Conservation (phyloP, 306 rosid genomes). For the Gynostemma pentaphyllum region DNA sequence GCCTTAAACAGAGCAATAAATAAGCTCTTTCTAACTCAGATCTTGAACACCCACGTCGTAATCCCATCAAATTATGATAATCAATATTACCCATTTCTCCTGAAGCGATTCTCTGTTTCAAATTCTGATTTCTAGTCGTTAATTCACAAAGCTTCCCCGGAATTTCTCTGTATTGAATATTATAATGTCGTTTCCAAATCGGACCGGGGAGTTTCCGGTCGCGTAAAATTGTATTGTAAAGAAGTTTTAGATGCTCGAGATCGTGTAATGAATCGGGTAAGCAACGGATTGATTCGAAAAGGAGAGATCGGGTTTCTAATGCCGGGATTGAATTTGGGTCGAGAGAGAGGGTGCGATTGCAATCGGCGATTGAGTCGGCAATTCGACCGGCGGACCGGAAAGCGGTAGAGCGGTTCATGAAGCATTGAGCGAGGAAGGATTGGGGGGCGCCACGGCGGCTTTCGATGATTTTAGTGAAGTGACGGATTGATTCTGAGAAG, state of each 20-base stretch:
- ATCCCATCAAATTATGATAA: slow-evolving; percentile 59
- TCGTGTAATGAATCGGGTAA: slow-evolving; percentile 80
- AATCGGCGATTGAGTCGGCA: slow-evolving; percentile 83
- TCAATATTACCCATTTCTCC: slow-evolving; percentile 60
- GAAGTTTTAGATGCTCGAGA: slow-evolving; percentile 73
- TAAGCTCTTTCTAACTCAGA: slow-evolving; percentile 83
- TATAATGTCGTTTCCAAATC: slow-evolving; percentile 77
- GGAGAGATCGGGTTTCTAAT: slow-evolving; percentile 76
- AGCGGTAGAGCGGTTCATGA: slow-evolving; percentile 64
- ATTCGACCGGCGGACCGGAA: slow-evolving; percentile 54
- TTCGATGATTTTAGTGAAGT: slow-evolving; percentile 70
- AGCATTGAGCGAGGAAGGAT: slow-evolving; percentile 78
- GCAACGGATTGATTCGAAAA: slow-evolving; percentile 69
- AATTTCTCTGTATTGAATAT: slow-evolving; percentile 67
- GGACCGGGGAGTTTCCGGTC: slow-evolving; percentile 88
- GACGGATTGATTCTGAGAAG: slow-evolving; percentile 82
- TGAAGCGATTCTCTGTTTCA: slow-evolving; percentile 56
- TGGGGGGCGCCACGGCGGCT: slow-evolving; percentile 87
- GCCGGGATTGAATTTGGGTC: slow-evolving; percentile 78
- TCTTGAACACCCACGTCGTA: slow-evolving; percentile 76
- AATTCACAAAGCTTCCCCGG: slow-evolving; percentile 68
- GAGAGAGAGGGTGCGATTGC: slow-evolving; percentile 68
- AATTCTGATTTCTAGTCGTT: slow-evolving; percentile 41
- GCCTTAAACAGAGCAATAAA: slow-evolving; percentile 49
- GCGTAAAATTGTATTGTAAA: slow-evolving; percentile 70